Conservation (phyloP, 208 protist species). For the Leishmania mexicana region DNA sequence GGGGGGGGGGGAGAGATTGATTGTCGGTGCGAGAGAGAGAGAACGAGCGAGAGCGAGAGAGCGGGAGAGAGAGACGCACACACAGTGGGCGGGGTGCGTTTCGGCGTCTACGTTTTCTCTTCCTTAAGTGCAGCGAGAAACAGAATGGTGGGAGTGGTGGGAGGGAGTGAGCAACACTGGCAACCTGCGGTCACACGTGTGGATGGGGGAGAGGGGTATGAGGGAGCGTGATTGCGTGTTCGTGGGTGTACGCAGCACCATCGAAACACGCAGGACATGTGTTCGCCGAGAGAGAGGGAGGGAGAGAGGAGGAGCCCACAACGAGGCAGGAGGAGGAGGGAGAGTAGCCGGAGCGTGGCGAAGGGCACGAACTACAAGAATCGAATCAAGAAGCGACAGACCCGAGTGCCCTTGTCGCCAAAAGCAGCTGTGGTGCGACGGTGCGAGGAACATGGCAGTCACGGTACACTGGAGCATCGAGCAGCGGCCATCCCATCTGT, state of each 20-base stretch:
- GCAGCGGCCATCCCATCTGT: background rate
- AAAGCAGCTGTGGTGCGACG: background rate
- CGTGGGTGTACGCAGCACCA: too few relatives aligned
- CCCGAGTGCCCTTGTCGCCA: background rate
- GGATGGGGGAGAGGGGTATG: background rate
- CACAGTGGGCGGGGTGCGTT: background rate
- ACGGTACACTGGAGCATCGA: background rate
- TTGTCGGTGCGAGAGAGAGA: too few relatives aligned
- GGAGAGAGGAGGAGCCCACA: background rate
- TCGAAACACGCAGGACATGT: too few relatives aligned
- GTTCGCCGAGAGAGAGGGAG: background rate
- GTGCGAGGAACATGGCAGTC: background rate
- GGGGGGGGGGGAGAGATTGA: too few relatives aligned
- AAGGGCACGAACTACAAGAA: background rate
- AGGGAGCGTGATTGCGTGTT: too few relatives aligned
- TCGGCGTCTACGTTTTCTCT: background rate
- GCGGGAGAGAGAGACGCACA: too few relatives aligned
- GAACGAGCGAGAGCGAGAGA: background rate
- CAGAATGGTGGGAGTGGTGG: background rate
- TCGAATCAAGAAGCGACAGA: background rate
- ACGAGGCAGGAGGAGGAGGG: background rate
- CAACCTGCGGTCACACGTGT: background rate
- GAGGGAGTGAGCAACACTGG: background rate
- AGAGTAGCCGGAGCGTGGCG: background rate
- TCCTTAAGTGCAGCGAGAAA: background rate